A percentile compares a stretch with the other conserved stretches of the same genome.
Evolutionary conservation across 179 eudicot species (phyloP).

Genomic region (Vitellaria paradoxa): DNA sequence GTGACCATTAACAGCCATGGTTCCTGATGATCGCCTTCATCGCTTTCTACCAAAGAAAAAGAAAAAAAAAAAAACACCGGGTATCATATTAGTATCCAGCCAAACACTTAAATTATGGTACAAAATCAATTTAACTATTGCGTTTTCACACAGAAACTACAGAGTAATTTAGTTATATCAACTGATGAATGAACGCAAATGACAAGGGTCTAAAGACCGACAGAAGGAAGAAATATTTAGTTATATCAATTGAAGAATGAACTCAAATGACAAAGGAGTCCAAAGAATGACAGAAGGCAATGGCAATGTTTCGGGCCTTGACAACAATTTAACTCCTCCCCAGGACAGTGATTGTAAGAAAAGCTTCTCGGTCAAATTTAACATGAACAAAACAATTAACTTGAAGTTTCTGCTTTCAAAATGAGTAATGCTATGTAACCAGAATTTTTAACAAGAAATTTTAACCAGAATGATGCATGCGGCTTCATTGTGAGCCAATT

Average conservation of each 20-base stretch:
- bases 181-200: too few species aligned
- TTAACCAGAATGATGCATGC: too few species aligned
- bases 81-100: neutral
- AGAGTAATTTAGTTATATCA: too few species aligned
- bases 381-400: neutral
- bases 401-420: neutral
- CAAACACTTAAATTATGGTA: neutral
- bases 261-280: neutral
- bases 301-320: neutral
- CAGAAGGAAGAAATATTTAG: neutral
- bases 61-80: neutral
- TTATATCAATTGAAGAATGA: neutral
- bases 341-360: too few species aligned
- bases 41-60: too few species aligned
- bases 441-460: too few species aligned
- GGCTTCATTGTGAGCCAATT: too few species aligned
- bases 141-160: neutral
- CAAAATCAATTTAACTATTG: neutral
- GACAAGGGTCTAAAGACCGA: too few species aligned
- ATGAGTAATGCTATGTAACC: too few species aligned
- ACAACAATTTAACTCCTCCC: neutral
- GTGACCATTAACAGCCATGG: neutral
- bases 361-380: neutral
- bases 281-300: neutral
- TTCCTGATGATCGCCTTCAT: neutral